phyloP scores from a whole-genome alignment of 176 grass and related monocot genomes.

The Phoenix roebelenii region DNA sequence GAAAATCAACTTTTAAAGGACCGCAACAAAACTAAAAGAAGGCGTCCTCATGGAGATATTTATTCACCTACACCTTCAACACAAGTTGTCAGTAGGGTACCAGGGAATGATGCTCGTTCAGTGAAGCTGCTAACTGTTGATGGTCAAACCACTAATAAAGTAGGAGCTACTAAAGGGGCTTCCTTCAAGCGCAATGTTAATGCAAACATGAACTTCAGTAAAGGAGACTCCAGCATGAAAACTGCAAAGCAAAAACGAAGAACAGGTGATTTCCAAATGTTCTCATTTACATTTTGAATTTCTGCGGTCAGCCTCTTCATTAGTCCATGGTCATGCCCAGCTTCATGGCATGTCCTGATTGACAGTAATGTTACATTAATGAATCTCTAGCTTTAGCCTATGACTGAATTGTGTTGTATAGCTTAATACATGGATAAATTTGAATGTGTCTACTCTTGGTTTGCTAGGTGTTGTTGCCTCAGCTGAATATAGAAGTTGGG shows the following conservation, averaged over 20 bases:
- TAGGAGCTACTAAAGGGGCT: conserved; percentile 46
- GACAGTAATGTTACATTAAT: no score
- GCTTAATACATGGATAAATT: no score
- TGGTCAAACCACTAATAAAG: conserved; percentile 49
- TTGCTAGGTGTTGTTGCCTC: conserved; percentile 48
- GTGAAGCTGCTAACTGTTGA: conserved; percentile 44
- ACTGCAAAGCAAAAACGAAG: conserved; percentile 83
- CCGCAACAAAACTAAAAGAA: conserved; percentile 88
- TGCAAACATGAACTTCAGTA: conserved; percentile 43
- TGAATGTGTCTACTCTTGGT: not conserved
- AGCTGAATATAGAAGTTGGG: conserved; percentile 86
- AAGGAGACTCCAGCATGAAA: conserved; percentile 58
- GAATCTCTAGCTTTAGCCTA: no score
- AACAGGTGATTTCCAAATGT: conserved; percentile 41
- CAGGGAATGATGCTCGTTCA: conserved; percentile 42
- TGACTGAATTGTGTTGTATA: no score
- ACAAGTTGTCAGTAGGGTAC: conserved; percentile 32
- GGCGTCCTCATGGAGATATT: conserved; percentile 48
- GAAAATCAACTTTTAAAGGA: conserved; percentile 93
- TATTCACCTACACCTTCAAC: conserved; percentile 37
- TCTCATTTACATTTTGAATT: no score
- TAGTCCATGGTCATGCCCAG: no score
- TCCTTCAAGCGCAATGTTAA: conserved; percentile 43
- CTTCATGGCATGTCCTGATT: no score
- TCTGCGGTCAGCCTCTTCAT: no score